phyloP scores from a whole-genome alignment of 2,329 filamentous ascomycete genomes.

The Daldinia sp. region DNA sequence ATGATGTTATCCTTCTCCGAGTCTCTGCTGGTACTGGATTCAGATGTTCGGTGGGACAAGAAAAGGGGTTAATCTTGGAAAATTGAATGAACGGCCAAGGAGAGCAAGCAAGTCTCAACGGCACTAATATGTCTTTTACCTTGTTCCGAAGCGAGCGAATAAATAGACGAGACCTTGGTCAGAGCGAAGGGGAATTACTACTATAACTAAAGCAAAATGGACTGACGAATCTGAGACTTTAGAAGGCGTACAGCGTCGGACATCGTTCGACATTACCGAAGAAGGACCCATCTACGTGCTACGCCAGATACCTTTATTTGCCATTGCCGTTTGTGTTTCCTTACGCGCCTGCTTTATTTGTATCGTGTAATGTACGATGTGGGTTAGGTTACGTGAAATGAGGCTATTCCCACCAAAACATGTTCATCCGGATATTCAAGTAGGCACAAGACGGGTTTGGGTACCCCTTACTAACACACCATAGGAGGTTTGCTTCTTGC shows the following conservation, averaged over 20 bases:
- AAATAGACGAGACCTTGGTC: not conserved
- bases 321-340: not conserved
- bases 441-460: not conserved
- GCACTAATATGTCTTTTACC: too few species aligned
- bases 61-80: not conserved
- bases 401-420: conserved; percentile 5
- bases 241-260: conserved; percentile 7
- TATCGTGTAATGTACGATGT: too few species aligned
- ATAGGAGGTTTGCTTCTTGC: not conserved
- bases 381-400: not conserved
- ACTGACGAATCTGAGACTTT: not conserved
- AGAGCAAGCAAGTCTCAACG: not conserved
- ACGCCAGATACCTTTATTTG: conserved; percentile 17
- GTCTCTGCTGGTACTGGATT: not conserved
- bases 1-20: conserved; percentile 12
- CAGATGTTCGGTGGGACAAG: not conserved
- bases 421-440: not conserved
- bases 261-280: conserved; percentile 1
- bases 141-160: too few species aligned
- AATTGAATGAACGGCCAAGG: not conserved
- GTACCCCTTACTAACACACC: not conserved
- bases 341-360: too few species aligned
- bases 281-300: not conserved
- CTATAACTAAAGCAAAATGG: not conserved
- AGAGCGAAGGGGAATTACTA: not conserved